Base-by-base conservation (phyloP, 2,329 filamentous ascomycete species). In the Didymella segeticola region DNA sequence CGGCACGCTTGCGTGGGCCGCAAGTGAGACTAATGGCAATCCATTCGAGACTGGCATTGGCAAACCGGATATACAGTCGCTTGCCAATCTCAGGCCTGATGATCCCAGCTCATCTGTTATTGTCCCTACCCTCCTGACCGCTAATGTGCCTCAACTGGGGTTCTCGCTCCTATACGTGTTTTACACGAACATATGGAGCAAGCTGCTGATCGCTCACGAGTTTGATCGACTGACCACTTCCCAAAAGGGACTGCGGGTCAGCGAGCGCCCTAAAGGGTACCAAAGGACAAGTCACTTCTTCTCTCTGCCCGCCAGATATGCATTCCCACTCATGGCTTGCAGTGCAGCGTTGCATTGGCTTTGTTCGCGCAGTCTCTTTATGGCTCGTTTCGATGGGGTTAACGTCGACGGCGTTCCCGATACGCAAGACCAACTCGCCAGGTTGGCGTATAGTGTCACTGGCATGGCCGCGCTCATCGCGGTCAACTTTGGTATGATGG, bases 101-200 rank as follows among this genome's bases (percentile, higher is more conserved):
- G 42, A 57, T 30, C 30, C 41, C n/a, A 26, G 46, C 5, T 55
- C 57, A 5, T 55, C 57, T 1, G 53, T 42, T 2, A 60, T 63
- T 17, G 46, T 63, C 8, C 56, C 56, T 2, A 58, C 53, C 4
- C 29, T 62, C 0, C 26, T 82, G 12, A 33, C 81, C 0, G 77
- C 77, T 36, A 83, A 83, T 59, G 42, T 73, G 1, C 78, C 80
- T 1, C 81, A 83, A 60, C 57, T 80, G 0, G 58, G 81, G 17
- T 58, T 82, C 3, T 79, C 77, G 0, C 60, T 80, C 9, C 36
- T 81, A 0, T 82, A 83, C 57, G 67, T 81, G 4, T 63, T 73
- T 2, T 78, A 77, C 64, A 82, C 71, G 3, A 58, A 51, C 20
- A 53, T 54, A 20, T 60, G 52, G 56, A 36, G 50, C 39, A 61